Evolutionary conservation across 2,329 filamentous ascomycete species (phyloP).

Genomic region (Colletotrichum phormii): DNA sequence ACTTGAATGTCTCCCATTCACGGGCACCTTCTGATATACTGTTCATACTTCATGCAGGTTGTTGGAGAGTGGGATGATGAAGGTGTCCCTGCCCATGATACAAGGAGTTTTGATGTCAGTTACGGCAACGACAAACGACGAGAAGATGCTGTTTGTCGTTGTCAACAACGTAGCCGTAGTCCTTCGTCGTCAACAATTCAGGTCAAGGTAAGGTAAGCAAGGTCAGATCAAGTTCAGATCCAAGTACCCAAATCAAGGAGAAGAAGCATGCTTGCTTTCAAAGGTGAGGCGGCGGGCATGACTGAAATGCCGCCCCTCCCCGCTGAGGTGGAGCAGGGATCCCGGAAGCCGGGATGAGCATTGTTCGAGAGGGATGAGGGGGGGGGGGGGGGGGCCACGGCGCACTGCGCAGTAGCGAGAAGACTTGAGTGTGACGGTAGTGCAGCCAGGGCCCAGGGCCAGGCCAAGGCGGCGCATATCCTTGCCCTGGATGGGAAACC

Average conservation of each 20-base stretch:
- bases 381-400: conserved; percentile 3
- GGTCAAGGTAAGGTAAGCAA: not conserved
- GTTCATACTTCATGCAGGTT: conserved; percentile 34
- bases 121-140: not conserved
- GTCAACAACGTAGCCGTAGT: not conserved
- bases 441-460: conserved; percentile 17
- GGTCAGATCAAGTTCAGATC: not conserved
- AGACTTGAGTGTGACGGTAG: not conserved
- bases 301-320: conserved; percentile 36
- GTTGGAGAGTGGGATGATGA: conserved; percentile 17
- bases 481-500: conserved; percentile 33
- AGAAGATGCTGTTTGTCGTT: not conserved
- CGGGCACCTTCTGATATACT: conserved; percentile 43
- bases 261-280: conserved; percentile 6
- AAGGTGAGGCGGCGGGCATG: conserved; percentile 33
- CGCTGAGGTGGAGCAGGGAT: conserved; percentile 32
- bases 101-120: not conserved
- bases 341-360: conserved; percentile 23
- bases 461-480: conserved; percentile 27
- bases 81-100: conserved; percentile 33
- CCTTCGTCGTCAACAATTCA: conserved; percentile 11
- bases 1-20: conserved; percentile 48
- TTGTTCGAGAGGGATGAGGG: conserved; percentile 27
- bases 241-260: conserved; percentile 14
- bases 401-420: not conserved